Conservation (phyloP, 352 stramenopile species). For the Aphanomyces invadans region DNA sequence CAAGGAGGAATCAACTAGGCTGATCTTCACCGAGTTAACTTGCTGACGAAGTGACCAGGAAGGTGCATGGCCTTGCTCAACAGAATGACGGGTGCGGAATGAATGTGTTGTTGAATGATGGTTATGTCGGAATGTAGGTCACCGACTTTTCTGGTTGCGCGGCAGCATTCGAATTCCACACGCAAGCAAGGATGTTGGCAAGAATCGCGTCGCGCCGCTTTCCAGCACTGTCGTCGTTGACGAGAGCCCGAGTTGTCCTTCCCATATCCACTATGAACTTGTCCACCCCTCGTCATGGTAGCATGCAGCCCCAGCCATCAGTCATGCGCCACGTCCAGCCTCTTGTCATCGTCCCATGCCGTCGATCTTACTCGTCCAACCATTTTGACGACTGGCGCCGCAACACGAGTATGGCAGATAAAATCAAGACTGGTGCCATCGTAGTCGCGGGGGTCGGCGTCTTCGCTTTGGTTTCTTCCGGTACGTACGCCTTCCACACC, state of each 20-base stretch:
- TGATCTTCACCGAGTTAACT: no score
- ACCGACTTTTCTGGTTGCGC: no score
- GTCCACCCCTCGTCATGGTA: no score
- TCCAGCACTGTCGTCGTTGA: no score
- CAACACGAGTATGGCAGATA: slow-evolving; percentile 3
- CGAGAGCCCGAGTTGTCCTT: no score
- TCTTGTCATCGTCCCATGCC: not conserved
- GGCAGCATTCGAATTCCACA: no score
- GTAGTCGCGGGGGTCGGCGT: slow-evolving; percentile 8
- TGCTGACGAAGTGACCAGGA: no score
- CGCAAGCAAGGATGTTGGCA: no score
- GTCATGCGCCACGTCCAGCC: not conserved
- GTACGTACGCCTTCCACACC: not conserved
- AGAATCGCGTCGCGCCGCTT: no score
- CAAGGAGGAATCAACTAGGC: no score
- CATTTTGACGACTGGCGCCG: slow-evolving; percentile 16
- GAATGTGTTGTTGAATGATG: not conserved
- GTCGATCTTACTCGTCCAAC: not conserved
- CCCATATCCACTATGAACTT: no score
- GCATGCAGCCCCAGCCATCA: not conserved
- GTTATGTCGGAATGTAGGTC: not conserved
- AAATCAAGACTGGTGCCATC: slow-evolving; percentile 12
- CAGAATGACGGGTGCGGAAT: not conserved
- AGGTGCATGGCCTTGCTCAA: no score
- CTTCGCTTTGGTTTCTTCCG: slow-evolving; percentile 7